These are phyloP conservation scores for Aphanoascus verrucosus DNA, from an alignment of 2,329 filamentous ascomycete species.

Conservation along the genomic window DNA sequence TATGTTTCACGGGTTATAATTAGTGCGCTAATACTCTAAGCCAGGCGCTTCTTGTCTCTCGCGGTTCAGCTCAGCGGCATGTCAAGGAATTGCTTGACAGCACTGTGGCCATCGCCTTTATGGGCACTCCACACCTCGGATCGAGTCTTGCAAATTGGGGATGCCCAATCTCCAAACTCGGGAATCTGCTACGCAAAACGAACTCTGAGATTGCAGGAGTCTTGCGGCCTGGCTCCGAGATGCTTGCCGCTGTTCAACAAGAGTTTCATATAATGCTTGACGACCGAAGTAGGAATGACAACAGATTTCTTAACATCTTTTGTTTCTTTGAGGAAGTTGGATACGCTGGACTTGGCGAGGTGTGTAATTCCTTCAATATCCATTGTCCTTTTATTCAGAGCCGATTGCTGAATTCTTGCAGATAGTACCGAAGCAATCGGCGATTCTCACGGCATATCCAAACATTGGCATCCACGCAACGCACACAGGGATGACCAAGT, in stretches of 20 bases:
- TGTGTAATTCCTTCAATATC: background rate
- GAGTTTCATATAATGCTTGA: too few species aligned
- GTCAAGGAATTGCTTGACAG: background rate
- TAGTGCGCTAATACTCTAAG: background rate
- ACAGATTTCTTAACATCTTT: too few species aligned
- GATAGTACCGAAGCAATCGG: background rate
- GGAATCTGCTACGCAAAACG: background rate
- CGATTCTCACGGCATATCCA: background rate
- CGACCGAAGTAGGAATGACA: too few species aligned
- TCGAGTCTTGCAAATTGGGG: conserved; percentile 6
- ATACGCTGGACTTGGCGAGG: background rate
- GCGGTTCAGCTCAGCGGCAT: background rate
- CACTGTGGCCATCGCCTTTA: conserved; percentile 15
- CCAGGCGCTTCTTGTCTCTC: background rate
- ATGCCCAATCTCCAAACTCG: background rate
- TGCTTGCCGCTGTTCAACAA: background rate
- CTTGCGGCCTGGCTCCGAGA: background rate
- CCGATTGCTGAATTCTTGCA: background rate
- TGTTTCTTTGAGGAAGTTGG: too few species aligned
- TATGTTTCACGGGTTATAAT: background rate
- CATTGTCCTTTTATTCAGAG: background rate
- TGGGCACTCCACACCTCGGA: conserved; percentile 16
- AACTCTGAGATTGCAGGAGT: background rate
- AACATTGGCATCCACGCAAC: background rate
- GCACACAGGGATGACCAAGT: background rate